phyloP scores from a whole-genome alignment of 352 stramenopile species.

The Hyaloperonospora brassicae region DNA sequence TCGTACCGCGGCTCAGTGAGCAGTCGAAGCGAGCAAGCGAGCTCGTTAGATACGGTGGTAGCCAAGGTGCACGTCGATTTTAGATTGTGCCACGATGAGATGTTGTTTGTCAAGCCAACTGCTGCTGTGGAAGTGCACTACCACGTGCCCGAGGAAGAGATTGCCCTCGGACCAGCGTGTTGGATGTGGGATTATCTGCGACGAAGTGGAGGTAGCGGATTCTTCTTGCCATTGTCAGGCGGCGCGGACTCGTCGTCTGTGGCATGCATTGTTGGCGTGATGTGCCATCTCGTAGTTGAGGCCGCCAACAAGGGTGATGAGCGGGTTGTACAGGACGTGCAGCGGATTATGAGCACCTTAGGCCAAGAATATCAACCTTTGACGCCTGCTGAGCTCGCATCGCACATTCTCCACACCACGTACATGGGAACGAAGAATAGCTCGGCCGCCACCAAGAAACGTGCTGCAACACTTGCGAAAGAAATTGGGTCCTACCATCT shows the following conservation, averaged over 20 bases:
- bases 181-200: conserved; percentile 99
- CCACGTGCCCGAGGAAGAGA: conserved; percentile 93
- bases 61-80: conserved; percentile 72
- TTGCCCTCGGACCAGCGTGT: conserved; percentile 93
- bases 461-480: conserved; percentile 81
- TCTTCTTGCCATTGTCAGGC: conserved; percentile 95
- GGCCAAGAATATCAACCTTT: conserved; percentile 47
- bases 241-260: conserved; percentile 95
- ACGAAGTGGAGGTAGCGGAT: conserved; percentile 75
- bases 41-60: conserved; percentile 52
- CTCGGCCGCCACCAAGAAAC: conserved; percentile 84
- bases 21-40: conserved; percentile 92
- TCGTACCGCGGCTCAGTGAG: conserved; percentile 91
- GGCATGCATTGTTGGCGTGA: conserved; percentile 94
- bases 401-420: conserved; percentile 91
- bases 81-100: conserved; percentile 64
- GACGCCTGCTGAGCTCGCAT: conserved; percentile 86
- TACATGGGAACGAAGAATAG: conserved; percentile 98
- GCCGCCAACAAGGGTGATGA: conserved; percentile 72
- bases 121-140: conserved; percentile 61
- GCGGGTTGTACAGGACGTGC: conserved; percentile 80
- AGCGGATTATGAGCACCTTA: conserved; percentile 66
- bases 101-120: conserved; percentile 30
- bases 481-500: conserved; percentile 95
- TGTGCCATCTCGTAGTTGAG: conserved; percentile 93